Evolutionary conservation across 176 grass and related monocot species (phyloP).

Genomic region (Zoysia japonica): DNA sequence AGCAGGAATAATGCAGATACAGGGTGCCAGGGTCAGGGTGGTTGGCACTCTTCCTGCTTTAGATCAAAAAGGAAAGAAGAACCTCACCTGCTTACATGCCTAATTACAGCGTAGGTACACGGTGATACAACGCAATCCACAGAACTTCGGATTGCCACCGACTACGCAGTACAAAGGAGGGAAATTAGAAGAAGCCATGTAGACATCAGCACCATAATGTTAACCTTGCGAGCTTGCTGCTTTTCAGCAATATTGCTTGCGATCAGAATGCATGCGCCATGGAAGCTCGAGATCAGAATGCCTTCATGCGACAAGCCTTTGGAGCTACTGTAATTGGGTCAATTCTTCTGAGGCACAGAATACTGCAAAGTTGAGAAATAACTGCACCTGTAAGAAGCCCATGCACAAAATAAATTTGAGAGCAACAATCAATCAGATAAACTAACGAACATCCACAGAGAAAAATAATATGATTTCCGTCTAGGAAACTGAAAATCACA

Average conservation of each 20-base stretch:
- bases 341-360: constrained; percentile 28
- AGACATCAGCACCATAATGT: constrained; percentile 23
- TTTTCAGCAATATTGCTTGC: neutral
- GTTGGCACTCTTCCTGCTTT: constrained; percentile 17
- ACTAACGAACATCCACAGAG: neutral
- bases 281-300: constrained; percentile 19
- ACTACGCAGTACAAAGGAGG: constrained; percentile 25
- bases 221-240: constrained; percentile 2
- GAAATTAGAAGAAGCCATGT: constrained; percentile 29
- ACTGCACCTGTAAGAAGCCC: constrained; percentile 19
- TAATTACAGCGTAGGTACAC: constrained; percentile 47
- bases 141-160: neutral
- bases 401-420: constrained; percentile 1
- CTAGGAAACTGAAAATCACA: constrained; percentile 12
- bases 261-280: neutral
- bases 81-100: constrained; percentile 32
- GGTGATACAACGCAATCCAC: neutral
- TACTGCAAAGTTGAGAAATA: neutral
- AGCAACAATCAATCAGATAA: neutral
- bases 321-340: constrained; percentile 26
- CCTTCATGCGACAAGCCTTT: neutral
- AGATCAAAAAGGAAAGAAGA: constrained; percentile 22
- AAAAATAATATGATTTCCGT: neutral
- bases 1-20: constrained; percentile 10
- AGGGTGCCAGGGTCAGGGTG: constrained; percentile 16